Base-by-base conservation (phyloP, 768 basidiomycete genomes). In the Chalciporus sphaerocephalus region DNA sequence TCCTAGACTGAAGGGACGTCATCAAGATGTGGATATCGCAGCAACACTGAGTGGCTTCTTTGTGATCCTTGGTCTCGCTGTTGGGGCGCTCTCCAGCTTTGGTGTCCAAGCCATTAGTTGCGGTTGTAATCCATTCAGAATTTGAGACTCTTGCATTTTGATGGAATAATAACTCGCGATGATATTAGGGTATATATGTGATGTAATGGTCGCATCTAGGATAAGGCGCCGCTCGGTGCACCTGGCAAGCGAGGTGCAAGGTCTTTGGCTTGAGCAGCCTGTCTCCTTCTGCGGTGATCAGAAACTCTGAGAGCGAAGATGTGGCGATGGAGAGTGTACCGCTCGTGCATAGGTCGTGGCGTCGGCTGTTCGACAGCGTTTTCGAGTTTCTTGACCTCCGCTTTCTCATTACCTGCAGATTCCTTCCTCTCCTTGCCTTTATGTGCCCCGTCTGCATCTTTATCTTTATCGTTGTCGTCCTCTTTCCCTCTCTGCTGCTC, bases 41-140 rank as follows among this genome's bases (percentile, higher is more conserved):
- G 92, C 91, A 5, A 88, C 87, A 0, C 73, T 95, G 11, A 80
- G 81, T 5, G 83, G 77, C 53, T 92, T 93, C 67, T 87, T 78
- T 51, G 61, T 92, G 4, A 83, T 88, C 2, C 83, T 79, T 5
- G 92, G 92, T 5, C 68, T 95, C 42, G 79, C 78, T 12, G 39
- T 79, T 1, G 93, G 93, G 2, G 91, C 91, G 59, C 59, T 89
- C 38, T 71, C 73, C 21, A 94, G 91, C 64, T 95, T 96, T 63
- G 87, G 73, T 2, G 88, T 94, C 9, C 73, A 82, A 53, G 78
- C 74, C 6, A 69, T 75, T 6, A 73, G 88, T 6, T 91, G 85
- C 65, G 58, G 69, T 27, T 90, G 87, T 57, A 86, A 88, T 59
- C 87, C 87, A n/a, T 88, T 89, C 57, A 68, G 52, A 7, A 48